Evolutionary conservation across 108 stramenopile genomes (phyloP).

Genomic region (Phaeodactylum tricornutum): DNA sequence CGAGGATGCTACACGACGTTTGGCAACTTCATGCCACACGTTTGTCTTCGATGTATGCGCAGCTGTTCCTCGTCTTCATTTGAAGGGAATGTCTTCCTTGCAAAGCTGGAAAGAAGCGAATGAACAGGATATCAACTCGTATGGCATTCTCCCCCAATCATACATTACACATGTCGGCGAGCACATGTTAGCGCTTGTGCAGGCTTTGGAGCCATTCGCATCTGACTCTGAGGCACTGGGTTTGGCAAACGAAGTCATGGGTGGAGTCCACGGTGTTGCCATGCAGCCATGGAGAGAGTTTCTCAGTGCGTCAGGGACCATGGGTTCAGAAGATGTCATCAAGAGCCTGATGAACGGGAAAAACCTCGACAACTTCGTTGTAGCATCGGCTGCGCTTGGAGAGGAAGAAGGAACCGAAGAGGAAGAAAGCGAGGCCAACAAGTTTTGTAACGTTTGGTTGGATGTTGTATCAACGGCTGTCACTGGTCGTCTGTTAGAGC

Average conservation of each 20-base stretch:
- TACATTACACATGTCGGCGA: constrained; percentile 82
- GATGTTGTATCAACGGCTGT: constrained; percentile 72
- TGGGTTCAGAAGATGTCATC: constrained; percentile 17
- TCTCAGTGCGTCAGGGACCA: constrained; percentile 41
- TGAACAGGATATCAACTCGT: constrained; percentile 38
- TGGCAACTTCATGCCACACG: constrained; percentile 56
- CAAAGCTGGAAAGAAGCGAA: constrained; percentile 47
- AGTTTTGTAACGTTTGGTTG: constrained; percentile 77
- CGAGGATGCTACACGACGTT: constrained; percentile 31
- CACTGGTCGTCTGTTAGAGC: constrained; percentile 61
- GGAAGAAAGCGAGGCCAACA: constrained; percentile 36
- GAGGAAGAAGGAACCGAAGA: constrained; percentile 49
- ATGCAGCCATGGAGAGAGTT: constrained; percentile 72
- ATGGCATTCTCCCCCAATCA: constrained; percentile 70
- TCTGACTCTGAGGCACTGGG: constrained; percentile 51
- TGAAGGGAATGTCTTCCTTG: constrained; percentile 57
- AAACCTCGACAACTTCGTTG: constrained; percentile 29
- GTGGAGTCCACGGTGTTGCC: constrained; percentile 48
- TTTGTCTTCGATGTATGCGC: constrained; percentile 77
- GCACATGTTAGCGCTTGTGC: constrained; percentile 78
- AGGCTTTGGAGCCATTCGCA: constrained; percentile 80
- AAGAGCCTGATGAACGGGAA: constrained; percentile 49
- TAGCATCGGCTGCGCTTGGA: constrained; percentile 17
- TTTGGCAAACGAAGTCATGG: constrained; percentile 78
- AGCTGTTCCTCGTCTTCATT: constrained; percentile 55